phyloP scores from a whole-genome alignment of 225 moss, liverwort and hornwort genomes.

The Anthoceros angustus region DNA sequence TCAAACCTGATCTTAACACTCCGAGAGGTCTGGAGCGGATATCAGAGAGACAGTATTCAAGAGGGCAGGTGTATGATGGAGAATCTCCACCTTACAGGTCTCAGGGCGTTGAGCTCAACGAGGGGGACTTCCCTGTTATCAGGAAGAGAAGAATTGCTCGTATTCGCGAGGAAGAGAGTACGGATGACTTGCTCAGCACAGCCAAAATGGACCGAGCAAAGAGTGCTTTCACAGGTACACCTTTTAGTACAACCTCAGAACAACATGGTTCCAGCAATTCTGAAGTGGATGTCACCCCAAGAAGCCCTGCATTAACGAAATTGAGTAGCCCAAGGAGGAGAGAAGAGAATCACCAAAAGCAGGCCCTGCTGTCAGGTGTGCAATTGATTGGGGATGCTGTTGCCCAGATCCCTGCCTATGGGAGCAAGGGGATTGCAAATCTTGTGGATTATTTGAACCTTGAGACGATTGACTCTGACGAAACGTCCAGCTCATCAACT shows the following conservation, averaged over 20 bases:
- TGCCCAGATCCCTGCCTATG: conserved; percentile 69
- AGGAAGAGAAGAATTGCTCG: conserved; percentile 26
- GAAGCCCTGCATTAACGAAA: neutral
- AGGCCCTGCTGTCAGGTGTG: conserved; percentile 58
- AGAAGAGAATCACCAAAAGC: conserved; percentile 42
- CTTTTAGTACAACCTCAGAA: neutral
- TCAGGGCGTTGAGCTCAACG: conserved; percentile 16
- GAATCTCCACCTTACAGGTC: conserved; percentile 5
- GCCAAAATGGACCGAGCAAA: conserved; percentile 25
- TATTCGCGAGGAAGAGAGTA: conserved; percentile 30
- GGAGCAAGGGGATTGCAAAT: conserved; percentile 81
- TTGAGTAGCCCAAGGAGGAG: conserved; percentile 15
- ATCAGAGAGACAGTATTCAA: conserved; percentile 36
- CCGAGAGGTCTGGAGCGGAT: conserved; percentile 39
- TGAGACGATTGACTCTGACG: conserved; percentile 51
- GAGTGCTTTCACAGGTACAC: no score
- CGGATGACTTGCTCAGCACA: conserved; percentile 18
- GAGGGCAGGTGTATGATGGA: conserved; percentile 20
- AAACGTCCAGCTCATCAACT: conserved; percentile 56
- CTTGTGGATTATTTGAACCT: conserved; percentile 81
- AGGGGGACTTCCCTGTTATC: conserved; percentile 23
- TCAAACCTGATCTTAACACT: conserved; percentile 21
- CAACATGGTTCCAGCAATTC: conserved; percentile 22
- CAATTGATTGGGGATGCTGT: conserved; percentile 77
- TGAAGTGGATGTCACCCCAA: neutral